Base-by-base conservation (phyloP, 805 yeast genomes). In the Starmerella apicola region DNA sequence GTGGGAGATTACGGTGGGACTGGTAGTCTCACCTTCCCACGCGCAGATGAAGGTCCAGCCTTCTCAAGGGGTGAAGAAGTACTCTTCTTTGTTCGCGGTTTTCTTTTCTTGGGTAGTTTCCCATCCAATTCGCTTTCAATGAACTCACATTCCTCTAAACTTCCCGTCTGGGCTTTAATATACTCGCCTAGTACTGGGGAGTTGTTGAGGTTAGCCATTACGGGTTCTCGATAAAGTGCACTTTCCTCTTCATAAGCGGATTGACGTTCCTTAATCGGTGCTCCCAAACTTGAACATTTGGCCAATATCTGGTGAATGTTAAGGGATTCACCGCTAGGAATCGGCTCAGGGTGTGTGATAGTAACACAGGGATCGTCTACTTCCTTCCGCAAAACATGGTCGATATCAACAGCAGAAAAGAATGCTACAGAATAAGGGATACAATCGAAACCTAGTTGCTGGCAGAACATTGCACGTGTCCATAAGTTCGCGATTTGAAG, bases 391-490 rank as follows among this genome's bases (percentile, higher is more conserved):
- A 93, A 61, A 3, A 88, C 81, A 45, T 70, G 72, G 55, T 91
- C 99, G 39, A 93, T 72, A 55, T 91, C 99, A 29, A 91, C 85
- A 28, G 84, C 85, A 1, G 95, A 82, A 57, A 91, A 91, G 56
- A 91, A 91, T 0, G 98, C 97, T 62, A 94, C 83, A 10, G 86
- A 78, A 52, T 86, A 95, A 0, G 99, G 99, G 28, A 91, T 67
- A 48, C 86, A 93, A 27, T 72, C 68, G 45, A 91, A 79, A 0
- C 96, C 96, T 54, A 88, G 60, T 53, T 85, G 94, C 55, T 86
- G 93, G 50, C 93, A 81, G 52, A 91, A 91, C 74, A 91, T 79
- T 0, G 94, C 93, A 44, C 99, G 67, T 0, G 97, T 88, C 99
- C 99, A 91, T 3, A 88, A 54, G 57, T 93, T 93, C 38, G 91